phyloP scores from a whole-genome alignment of 257 asterid genomes.

The Rauvolfia tetraphylla region DNA sequence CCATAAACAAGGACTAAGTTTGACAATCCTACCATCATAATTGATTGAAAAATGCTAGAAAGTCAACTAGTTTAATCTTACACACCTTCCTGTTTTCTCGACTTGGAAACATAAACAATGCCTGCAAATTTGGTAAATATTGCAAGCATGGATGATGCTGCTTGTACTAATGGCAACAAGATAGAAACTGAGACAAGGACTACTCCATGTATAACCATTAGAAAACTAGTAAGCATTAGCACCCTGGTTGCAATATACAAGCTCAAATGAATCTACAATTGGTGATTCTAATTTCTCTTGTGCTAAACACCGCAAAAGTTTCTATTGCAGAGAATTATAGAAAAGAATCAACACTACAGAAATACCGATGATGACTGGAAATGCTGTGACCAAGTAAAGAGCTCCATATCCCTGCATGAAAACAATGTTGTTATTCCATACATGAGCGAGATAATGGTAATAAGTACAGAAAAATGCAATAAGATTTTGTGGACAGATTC shows the following conservation, averaged over 20 bases:
- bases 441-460: neutral
- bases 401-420: conserved; percentile 85
- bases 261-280: conserved; percentile 1
- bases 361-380: conserved; percentile 79
- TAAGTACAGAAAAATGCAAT: neutral
- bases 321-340: conserved; percentile 79
- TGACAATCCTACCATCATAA: neutral
- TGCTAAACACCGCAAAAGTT: neutral
- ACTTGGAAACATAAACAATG: neutral
- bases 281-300: neutral
- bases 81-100: neutral
- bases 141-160: neutral
- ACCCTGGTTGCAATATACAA: conserved; percentile 1
- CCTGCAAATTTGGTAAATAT: neutral
- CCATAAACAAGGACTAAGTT: neutral
- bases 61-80: neutral
- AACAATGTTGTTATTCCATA: conserved; percentile 9
- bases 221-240: neutral
- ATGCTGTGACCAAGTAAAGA: conserved; percentile 79
- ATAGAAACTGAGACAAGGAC: neutral
- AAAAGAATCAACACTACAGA: conserved; percentile 77
- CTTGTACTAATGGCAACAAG: neutral
- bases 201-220: neutral
- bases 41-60: neutral
- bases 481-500: neutral